Evolutionary conservation across 495 filamentous ascomycete genomes (phyloP), one percentile per base, ranked within the genome.

Genomic region (Xylaria scruposa): DNA sequence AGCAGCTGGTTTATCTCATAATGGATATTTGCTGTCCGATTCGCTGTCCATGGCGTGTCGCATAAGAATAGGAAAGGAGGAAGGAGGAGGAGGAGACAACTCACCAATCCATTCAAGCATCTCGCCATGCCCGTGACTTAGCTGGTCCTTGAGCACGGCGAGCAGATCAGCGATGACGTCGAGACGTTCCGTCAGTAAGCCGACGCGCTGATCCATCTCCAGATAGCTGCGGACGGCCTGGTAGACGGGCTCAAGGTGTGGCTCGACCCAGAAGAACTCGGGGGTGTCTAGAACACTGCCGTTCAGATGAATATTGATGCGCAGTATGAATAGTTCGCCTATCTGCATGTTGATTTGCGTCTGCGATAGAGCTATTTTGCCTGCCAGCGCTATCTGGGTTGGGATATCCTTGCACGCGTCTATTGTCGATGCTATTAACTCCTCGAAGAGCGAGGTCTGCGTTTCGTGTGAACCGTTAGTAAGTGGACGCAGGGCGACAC

Each of bases 191-290:
- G 94, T 97, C 74, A 99, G 83, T 70, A 99, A 82, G 44, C 89
- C 87, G n/a, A 98, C 95, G 59, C 96, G 83, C 82, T 98, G 96
- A 81, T 97, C 95, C 91, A 99, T 98, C 83, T 99, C 96, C 31
- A 99, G 86, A 76, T 99, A 99, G 75, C 91, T 95, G 56, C 97
- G 88, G 53, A 97, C 95, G 51, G 96, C 96, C 76, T 94, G 91
- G 78, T 99, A 99, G 24, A 98, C 89, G 42, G 96, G 96, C 74
- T 98, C 96, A 21, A 99, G 86, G 78, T 97, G 94, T 17, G 96
- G 96, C 81, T 99, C 96, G 51, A 94, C 93, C 96, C 96, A 99
- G 88, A 99, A 98, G 26, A 99, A 87, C 80, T 99, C 96, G 1
- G 96, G 96, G 10, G 94, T 95, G 74, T 99, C 96, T n/a, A 99